Evolutionary conservation across 1,284 basidiomycete species (phyloP).

Genomic region (Ustilago crameri): DNA sequence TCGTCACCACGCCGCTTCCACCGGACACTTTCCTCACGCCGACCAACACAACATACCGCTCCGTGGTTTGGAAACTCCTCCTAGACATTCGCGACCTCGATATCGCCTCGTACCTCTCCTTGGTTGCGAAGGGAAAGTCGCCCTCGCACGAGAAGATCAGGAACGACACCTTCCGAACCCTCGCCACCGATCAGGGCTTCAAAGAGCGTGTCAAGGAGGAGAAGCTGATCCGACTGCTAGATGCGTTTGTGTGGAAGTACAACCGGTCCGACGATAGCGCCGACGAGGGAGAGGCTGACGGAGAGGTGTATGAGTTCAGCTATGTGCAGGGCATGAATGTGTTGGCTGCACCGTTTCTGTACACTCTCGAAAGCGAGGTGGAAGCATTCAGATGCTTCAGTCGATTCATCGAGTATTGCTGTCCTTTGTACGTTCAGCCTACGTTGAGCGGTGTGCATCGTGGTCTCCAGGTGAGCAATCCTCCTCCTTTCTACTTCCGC

Average conservation of each 20-base stretch:
- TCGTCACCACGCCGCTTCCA: conserved; percentile 40
- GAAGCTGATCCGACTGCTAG: conserved; percentile 91
- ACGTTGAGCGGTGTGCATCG: conserved; percentile 93
- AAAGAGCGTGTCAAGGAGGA: conserved; percentile 93
- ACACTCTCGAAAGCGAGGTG: conserved; percentile 92
- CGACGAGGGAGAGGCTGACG: conserved; percentile 71
- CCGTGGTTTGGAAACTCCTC: conserved; percentile 59
- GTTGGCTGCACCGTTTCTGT: conserved; percentile 93
- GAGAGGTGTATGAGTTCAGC: conserved; percentile 76
- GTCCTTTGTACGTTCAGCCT: conserved; percentile 93
- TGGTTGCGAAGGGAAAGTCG: conserved; percentile 53
- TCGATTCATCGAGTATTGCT: conserved; percentile 90
- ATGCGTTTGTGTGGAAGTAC: conserved; percentile 96
- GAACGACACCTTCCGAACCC: conserved; percentile 77
- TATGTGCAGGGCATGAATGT: conserved; percentile 99
- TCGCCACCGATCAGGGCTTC: conserved; percentile 93
- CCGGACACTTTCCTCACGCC: conserved; percentile 23
- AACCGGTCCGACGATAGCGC: conserved; percentile 71
- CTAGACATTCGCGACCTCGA: conserved; percentile 43
- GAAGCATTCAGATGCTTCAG: conserved; percentile 97
- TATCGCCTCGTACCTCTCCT: conserved; percentile 43
- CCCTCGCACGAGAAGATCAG: conserved; percentile 69
- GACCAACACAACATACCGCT: conserved; percentile 33
- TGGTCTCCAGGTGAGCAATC: conserved; percentile 80
- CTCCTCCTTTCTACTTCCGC: background rate